A percentile compares a stretch with the other conserved stretches of the same genome.
These are phyloP conservation scores for Coffea canephora DNA, from an alignment of 257 asterid genomes.

Conservation along the genomic window DNA sequence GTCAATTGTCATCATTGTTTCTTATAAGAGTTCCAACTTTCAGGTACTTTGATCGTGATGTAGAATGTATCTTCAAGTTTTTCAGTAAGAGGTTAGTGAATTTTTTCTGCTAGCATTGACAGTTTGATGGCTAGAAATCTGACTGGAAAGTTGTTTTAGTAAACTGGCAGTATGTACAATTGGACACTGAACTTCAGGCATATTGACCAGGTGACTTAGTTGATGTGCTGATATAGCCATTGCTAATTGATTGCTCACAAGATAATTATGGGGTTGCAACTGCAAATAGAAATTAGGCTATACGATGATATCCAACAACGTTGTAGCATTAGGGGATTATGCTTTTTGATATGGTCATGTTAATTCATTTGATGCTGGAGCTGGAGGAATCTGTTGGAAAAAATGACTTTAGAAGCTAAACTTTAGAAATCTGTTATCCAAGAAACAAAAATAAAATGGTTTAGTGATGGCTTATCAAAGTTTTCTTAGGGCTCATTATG, in stretches of 20 bases:
- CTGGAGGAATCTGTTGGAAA: background rate
- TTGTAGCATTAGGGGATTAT: background rate
- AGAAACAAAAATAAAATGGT: background rate
- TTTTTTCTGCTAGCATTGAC: background rate
- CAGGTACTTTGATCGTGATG: constrained; percentile 96
- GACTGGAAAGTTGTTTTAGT: constrained; percentile 1
- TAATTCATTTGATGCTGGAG: background rate
- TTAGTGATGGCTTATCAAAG: background rate
- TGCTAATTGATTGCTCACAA: background rate
- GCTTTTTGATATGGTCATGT: background rate
- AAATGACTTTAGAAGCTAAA: background rate
- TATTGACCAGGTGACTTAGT: background rate
- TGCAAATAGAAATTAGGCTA: background rate
- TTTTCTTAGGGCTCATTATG: background rate
- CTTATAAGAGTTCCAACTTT: constrained; percentile 2
- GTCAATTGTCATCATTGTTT: background rate
- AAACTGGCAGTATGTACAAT: background rate
- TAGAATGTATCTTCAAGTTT: constrained; percentile 85
- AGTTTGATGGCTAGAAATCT: constrained; percentile 3
- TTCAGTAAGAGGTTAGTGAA: constrained; percentile 70
- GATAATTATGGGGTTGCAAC: background rate
- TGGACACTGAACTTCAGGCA: constrained; percentile 8
- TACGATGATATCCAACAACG: background rate
- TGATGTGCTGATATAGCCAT: background rate
- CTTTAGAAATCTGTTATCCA: background rate